Evolutionary conservation across 2,329 filamentous ascomycete species (phyloP).

Genomic region (Penicillium sp.): DNA sequence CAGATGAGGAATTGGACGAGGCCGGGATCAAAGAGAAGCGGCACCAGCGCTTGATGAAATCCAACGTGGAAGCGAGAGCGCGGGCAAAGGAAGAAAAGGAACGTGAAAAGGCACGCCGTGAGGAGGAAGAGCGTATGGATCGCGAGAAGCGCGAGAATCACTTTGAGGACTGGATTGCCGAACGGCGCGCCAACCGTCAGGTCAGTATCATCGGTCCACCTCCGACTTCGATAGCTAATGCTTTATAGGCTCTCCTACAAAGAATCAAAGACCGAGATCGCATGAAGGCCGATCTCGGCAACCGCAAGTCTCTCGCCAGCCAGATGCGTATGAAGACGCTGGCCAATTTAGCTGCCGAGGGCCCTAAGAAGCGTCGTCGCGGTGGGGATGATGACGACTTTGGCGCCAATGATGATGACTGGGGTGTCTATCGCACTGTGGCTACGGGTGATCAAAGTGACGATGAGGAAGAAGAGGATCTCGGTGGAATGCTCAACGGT

Average conservation of each 20-base stretch:
- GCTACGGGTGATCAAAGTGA: slow-evolving; percentile 73
- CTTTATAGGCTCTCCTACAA: slow-evolving; percentile 58
- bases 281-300: slow-evolving; percentile 88
- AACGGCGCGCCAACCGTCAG: slow-evolving; percentile 66
- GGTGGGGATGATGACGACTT: slow-evolving; percentile 94
- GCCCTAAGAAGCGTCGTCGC: slow-evolving; percentile 74
- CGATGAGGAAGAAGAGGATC: slow-evolving; percentile 88
- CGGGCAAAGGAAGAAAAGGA: slow-evolving; percentile 97
- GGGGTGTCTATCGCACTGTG: slow-evolving; percentile 93
- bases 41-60: slow-evolving; percentile 86
- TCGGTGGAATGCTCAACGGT: slow-evolving; percentile 63
- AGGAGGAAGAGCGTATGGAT: slow-evolving; percentile 77
- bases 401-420: slow-evolving; percentile 94
- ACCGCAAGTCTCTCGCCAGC: slow-evolving; percentile 90
- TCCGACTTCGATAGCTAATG: slow-evolving; percentile 11
- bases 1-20: slow-evolving; percentile 90
- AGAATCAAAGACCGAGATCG: slow-evolving; percentile 91
- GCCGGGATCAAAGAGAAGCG: slow-evolving; percentile 85
- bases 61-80: slow-evolving; percentile 84
- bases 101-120: slow-evolving; percentile 75
- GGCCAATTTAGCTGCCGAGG: slow-evolving; percentile 88
- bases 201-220: slow-evolving; percentile 22
- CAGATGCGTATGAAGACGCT: slow-evolving; percentile 99
- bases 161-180: slow-evolving; percentile 78
- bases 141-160: slow-evolving; percentile 76